Evolutionary conservation across 2,329 filamentous ascomycete species (phyloP), one percentile per base, ranked within the genome.

Genomic region (Metarhizium rileyi): DNA sequence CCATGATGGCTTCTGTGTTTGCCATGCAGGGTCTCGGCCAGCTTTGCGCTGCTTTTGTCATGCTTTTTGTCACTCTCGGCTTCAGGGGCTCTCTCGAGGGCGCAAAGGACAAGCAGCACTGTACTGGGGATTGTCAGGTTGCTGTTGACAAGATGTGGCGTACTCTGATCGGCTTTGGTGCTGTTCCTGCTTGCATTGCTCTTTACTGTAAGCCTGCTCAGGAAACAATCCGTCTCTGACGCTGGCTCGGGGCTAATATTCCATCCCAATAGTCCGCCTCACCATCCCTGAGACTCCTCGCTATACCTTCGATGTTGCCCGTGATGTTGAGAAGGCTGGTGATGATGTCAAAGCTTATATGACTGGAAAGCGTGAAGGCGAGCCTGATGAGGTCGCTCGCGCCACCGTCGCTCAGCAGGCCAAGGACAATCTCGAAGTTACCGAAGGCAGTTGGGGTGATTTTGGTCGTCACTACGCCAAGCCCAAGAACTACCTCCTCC

Each of bases 251-350:
- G 18, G 22, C 16, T 35, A 10, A 43, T 44, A 52, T 16, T 43
- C n/a, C 23, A 10, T n/a, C 41, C 10, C 20, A 6, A 5, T 16
- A 69, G 66, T 69, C 59, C 83, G 84, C 59, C 72, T 93, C 4
- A 93, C 87, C 47, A 91, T 94, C 56, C 88, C 88, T 23, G 88
- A 94, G 70, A 91, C 87, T 30, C 87, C 88, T 47, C 85, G 88
- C 26, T 94, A 93, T 70, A 93, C 88, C 26, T 91, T 93, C 59
- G 87, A 93, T 62, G 79, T 93, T 22, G 77, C 81, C 46, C 81
- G 80, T 41, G 86, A 93, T 60, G 75, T 88, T 36, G 78, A 87
- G 59, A 83, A 88, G 70, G 88, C 80, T 40, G 76, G 81, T 48
- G 80, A 79, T 44, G 87, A 93, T 56, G 78, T 84, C 56, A 78